A percentile compares a stretch with the other conserved stretches of the same genome.
These are phyloP conservation scores for Dendrocalamus latiflorus DNA, from an alignment of 202 grass and related monocot genomes.

Conservation along the genomic window DNA sequence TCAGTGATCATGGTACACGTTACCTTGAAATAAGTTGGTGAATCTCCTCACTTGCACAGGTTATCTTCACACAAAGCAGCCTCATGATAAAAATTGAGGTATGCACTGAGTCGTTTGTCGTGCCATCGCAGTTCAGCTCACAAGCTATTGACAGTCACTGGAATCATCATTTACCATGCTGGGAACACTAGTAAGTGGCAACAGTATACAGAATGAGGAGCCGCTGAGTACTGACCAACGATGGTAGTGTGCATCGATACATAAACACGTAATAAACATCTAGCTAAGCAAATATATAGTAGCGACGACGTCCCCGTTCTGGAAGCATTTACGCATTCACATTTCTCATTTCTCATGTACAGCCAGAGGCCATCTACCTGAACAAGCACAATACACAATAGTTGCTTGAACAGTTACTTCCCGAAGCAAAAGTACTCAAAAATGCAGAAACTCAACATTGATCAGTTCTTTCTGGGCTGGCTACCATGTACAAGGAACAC, in stretches of 20 bases:
- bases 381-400: neutral
- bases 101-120: too few relatives aligned
- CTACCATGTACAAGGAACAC: neutral
- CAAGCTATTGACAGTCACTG: too few relatives aligned
- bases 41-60: too few relatives aligned
- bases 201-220: neutral
- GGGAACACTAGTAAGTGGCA: neutral
- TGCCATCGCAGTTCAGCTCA: too few relatives aligned
- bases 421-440: neutral
- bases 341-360: slow-evolving; percentile 2
- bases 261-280: slow-evolving; percentile 21
- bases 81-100: too few relatives aligned
- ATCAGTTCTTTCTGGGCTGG: neutral
- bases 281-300: neutral
- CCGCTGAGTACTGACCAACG: neutral
- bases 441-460: neutral
- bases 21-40: too few relatives aligned
- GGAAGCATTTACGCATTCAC: slow-evolving; percentile 15
- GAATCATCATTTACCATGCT: neutral
- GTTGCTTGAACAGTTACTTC: neutral
- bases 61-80: too few relatives aligned
- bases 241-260: neutral
- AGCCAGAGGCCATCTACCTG: neutral
- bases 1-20: too few relatives aligned
- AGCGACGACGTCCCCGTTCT: neutral